Evolutionary conservation across 2,329 filamentous ascomycete species (phyloP).

Genomic region (Emericellopsis cladophorae): DNA sequence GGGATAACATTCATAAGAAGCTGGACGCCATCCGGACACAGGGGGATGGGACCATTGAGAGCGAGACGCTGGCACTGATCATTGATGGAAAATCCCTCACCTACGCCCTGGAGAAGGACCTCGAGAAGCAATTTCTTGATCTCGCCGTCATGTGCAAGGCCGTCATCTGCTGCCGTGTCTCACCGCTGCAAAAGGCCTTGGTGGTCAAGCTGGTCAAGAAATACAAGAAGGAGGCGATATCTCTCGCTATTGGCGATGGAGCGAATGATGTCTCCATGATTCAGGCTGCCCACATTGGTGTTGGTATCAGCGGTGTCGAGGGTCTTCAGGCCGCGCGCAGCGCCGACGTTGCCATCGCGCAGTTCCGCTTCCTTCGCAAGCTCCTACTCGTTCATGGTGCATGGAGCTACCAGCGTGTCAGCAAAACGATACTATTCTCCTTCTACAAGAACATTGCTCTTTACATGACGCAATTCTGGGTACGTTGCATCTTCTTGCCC

Average conservation of each 20-base stretch:
- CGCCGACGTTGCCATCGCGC: slow-evolving; percentile 88
- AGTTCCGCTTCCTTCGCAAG: slow-evolving; percentile 92
- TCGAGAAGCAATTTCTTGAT: slow-evolving; percentile 89
- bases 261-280: slow-evolving; percentile 99
- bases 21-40: slow-evolving; percentile 81
- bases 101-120: slow-evolving; percentile 80
- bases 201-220: slow-evolving; percentile 98
- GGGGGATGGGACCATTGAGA: slow-evolving; percentile 60
- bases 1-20: slow-evolving; percentile 88
- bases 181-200: slow-evolving; percentile 89
- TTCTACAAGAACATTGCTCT: slow-evolving; percentile 99
- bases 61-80: slow-evolving; percentile 78
- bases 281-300: slow-evolving; percentile 92
- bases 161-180: slow-evolving; percentile 97
- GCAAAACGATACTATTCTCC: slow-evolving; percentile 93
- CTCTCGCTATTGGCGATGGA: slow-evolving; percentile 91
- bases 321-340: slow-evolving; percentile 92
- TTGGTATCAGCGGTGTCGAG: slow-evolving; percentile 94
- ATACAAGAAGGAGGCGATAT: slow-evolving; percentile 74
- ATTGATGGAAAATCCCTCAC: slow-evolving; percentile 96
- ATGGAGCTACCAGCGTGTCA: slow-evolving; percentile 95
- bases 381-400: slow-evolving; percentile 87
- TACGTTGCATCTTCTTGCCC: slow-evolving; percentile 30
- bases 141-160: slow-evolving; percentile 94
- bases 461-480: slow-evolving; percentile 99